These are phyloP conservation scores for Ramaria rubella DNA, from an alignment of 768 basidiomycete genomes.

Conservation along the genomic window DNA sequence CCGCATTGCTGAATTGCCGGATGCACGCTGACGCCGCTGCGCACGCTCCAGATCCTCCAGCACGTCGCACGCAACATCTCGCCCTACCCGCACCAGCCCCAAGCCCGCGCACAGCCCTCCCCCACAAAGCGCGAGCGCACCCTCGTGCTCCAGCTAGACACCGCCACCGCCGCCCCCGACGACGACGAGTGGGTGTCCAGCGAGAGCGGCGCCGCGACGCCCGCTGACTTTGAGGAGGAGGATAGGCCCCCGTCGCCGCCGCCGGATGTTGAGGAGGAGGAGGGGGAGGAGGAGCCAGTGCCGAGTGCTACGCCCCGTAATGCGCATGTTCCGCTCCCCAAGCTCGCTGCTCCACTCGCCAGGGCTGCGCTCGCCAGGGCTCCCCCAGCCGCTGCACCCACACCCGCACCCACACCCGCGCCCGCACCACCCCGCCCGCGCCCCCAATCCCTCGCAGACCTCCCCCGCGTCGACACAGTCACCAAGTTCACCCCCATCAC, in stretches of 20 bases:
- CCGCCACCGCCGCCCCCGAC: conserved; percentile 24
- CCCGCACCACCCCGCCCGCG: background rate
- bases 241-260: conserved; percentile 2
- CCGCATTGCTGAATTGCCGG: background rate
- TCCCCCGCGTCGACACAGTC: conserved; percentile 2
- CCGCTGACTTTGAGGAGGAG: conserved; percentile 44
- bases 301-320: background rate
- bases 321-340: background rate
- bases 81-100: conserved; percentile 3
- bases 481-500: background rate
- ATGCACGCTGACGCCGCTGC: background rate
- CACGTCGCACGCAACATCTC: background rate
- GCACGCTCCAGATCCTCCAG: background rate
- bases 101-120: conserved; percentile 2
- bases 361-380: background rate
- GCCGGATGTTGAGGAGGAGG: background rate
- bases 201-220: conserved; percentile 69
- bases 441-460: conserved; percentile 2
- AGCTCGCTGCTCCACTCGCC: background rate
- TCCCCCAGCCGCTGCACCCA: background rate
- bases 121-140: background rate
- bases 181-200: conserved; percentile 77
- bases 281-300: background rate
- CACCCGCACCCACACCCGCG: too few species aligned
- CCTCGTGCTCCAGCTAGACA: conserved; percentile 1